Percentiles rank a stretch among this genome's conserved stretches.
Conservation (phyloP, 2,329 filamentous ascomycete genomes). For the Monosporascus sp. region DNA sequence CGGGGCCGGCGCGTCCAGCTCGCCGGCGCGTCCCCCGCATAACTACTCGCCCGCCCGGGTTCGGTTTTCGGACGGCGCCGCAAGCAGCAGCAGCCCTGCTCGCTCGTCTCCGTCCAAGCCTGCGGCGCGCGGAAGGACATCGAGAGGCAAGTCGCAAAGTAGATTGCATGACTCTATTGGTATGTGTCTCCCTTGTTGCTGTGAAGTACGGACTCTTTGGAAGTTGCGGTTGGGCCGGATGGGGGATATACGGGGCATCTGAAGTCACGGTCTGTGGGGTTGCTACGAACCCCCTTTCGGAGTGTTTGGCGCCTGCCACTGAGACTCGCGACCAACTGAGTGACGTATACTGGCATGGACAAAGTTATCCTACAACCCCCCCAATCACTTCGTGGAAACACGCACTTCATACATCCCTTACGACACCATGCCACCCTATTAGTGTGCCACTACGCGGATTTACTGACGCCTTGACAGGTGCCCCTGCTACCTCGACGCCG, state of each 20-base stretch:
- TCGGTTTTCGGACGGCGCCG: constrained; percentile 17
- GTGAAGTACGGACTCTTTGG: not conserved
- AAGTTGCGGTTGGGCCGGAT: too few relatives aligned
- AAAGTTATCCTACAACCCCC: too few relatives aligned
- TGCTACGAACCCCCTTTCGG: not conserved
- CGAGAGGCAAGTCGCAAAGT: constrained; percentile 8
- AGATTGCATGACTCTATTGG: constrained; percentile 10
- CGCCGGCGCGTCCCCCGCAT: constrained; percentile 13
- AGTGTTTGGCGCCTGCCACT: too few relatives aligned
- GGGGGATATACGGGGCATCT: too few relatives aligned
- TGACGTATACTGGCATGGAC: too few relatives aligned
- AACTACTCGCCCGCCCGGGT: constrained; percentile 22
- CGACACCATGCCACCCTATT: too few relatives aligned
- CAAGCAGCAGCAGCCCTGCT: constrained; percentile 8
- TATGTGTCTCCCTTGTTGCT: constrained; percentile 7
- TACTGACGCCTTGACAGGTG: not conserved
- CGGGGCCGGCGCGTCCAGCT: constrained; percentile 6
- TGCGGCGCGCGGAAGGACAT: constrained; percentile 1
- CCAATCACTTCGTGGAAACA: too few relatives aligned
- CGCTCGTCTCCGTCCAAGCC: constrained; percentile 3
- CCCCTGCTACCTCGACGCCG: not conserved
- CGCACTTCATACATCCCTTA: too few relatives aligned
- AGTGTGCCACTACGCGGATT: not conserved
- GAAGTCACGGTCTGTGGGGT: too few relatives aligned
- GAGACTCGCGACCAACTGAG: too few relatives aligned